phyloP scores from a whole-genome alignment of 352 stramenopile genomes.

The Globisporangium paddicum region DNA sequence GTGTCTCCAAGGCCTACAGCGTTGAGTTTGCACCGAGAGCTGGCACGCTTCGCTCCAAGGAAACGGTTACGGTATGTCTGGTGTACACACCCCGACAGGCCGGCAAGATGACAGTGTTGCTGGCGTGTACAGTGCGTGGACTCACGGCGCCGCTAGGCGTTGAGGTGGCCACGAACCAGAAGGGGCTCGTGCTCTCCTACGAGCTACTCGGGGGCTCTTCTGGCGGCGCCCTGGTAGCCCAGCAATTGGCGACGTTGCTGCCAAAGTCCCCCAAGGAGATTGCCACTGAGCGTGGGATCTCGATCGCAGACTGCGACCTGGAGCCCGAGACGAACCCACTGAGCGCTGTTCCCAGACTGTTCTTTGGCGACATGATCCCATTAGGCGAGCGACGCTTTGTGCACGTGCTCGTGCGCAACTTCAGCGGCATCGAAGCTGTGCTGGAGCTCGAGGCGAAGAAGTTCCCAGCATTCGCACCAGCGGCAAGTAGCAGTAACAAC shows the following conservation, averaged over 20 bases:
- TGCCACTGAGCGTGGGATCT: conserved; percentile 30
- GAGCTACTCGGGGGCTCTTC: conserved; percentile 25
- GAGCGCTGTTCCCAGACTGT: conserved; percentile 38
- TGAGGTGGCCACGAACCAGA: conserved; percentile 60
- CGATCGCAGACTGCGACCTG: conserved; percentile 36
- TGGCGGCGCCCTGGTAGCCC: neutral
- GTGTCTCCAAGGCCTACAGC: conserved; percentile 36
- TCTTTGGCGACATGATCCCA: conserved; percentile 57
- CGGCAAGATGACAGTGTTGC: conserved; percentile 40
- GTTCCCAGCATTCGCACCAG: conserved; percentile 20
- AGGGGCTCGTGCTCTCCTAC: conserved; percentile 77
- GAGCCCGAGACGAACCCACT: conserved; percentile 37
- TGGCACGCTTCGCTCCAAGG: conserved; percentile 57
- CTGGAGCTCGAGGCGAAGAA: conserved; percentile 59
- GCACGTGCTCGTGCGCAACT: conserved; percentile 64
- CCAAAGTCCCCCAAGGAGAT: conserved; percentile 37
- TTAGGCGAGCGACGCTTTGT: conserved; percentile 49
- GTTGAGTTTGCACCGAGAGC: conserved; percentile 40
- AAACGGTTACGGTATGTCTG: conserved; percentile 40
- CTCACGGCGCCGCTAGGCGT: conserved; percentile 54
- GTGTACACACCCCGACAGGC: conserved; percentile 57
- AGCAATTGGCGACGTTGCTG: neutral
- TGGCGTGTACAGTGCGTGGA: conserved; percentile 62
- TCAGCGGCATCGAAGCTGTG: conserved; percentile 65
- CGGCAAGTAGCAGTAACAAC: neutral